phyloP scores from a whole-genome alignment of 352 stramenopile genomes.

The Phytophthora brassicae region DNA sequence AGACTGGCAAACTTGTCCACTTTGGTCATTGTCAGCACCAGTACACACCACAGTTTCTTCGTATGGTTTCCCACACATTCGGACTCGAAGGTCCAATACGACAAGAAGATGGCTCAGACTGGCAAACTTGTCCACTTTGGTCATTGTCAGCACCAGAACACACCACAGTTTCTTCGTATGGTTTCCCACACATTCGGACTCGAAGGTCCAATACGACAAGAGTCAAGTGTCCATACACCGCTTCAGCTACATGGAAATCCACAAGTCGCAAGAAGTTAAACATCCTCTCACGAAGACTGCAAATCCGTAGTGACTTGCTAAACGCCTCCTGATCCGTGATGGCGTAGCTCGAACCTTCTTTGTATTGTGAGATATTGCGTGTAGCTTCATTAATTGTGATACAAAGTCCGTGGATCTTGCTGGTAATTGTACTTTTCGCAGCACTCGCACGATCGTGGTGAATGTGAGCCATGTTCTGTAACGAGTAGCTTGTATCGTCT shows the following conservation, averaged over 20 bases:
- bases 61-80: constrained; percentile 1
- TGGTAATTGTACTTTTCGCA: constrained; percentile 14
- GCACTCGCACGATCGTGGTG: constrained; percentile 18
- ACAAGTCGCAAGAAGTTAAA: constrained; percentile 57
- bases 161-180: background rate
- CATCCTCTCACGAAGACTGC: constrained; percentile 49
- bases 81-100: no score
- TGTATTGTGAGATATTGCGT: constrained; percentile 18
- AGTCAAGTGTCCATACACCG: constrained; percentile 42
- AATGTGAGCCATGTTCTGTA: constrained; percentile 15
- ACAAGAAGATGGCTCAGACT: background rate
- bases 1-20: background rate
- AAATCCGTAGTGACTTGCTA: constrained; percentile 26
- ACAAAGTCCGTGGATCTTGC: constrained; percentile 27
- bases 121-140: constrained; percentile 2
- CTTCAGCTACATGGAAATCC: constrained; percentile 47
- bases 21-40: background rate
- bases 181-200: constrained; percentile 33
- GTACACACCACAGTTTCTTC: background rate
- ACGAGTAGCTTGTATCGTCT: constrained; percentile 19
- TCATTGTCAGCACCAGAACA: background rate
- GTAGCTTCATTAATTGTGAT: constrained; percentile 18
- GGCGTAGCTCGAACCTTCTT: constrained; percentile 14
- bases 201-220: constrained; percentile 35
- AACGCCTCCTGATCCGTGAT: constrained; percentile 24